A percentile compares a stretch with the other conserved stretches of the same genome.
Conservation (phyloP, 176 grass and related monocot genomes). For the maize (Zea mays) region DNA sequence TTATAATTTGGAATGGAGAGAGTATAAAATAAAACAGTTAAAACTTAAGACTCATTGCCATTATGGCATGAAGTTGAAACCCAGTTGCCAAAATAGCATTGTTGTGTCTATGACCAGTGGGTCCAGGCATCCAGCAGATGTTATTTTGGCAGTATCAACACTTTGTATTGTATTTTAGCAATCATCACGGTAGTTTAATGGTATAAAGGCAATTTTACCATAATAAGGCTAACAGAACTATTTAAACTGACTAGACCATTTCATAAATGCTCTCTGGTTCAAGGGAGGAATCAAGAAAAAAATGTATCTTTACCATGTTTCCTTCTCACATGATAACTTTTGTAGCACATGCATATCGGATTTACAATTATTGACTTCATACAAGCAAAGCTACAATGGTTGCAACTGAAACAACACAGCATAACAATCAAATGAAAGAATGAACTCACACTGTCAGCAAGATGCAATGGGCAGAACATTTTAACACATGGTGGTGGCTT, state of each 20-base stretch:
- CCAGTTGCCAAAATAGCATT: not conserved
- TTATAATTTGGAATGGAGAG: not conserved
- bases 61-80: not conserved
- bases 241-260: not conserved
- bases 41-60: not conserved
- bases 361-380: not conserved
- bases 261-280: not conserved
- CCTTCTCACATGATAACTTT: not conserved
- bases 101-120: not conserved
- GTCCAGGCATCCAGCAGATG: not conserved
- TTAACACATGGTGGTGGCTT: conserved; percentile 75
- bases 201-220: not conserved
- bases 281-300: conserved; percentile 11
- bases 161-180: not conserved
- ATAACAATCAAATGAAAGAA: conserved; percentile 37
- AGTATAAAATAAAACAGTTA: conserved; percentile 2
- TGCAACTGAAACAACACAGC: conserved; percentile 16
- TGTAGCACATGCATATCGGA: not conserved
- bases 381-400: conserved; percentile 5
- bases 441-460: conserved; percentile 76
- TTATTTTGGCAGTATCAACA: not conserved
- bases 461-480: conserved; percentile 87
- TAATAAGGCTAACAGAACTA: not conserved
- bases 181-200: not conserved
- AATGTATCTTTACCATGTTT: not conserved